Conservation (phyloP, 2,329 filamentous ascomycete species). For the Alternaria sp. region DNA sequence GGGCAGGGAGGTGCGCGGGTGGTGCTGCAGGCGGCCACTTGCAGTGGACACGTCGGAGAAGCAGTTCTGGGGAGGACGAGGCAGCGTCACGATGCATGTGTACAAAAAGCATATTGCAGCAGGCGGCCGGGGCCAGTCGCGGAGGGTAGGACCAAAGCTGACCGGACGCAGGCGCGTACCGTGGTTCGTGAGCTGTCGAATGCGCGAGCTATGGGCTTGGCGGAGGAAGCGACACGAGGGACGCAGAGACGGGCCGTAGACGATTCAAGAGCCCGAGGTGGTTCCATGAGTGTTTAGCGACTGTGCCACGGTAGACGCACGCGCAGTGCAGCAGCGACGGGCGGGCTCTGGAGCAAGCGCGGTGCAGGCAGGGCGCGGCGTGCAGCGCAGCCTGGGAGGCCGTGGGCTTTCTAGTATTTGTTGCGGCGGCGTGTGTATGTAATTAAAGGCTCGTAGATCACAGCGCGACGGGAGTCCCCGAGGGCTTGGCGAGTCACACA, state of each 20-base stretch:
- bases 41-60: slow-evolving; percentile 9
- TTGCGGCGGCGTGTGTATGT: slow-evolving; percentile 13
- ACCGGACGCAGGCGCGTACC: slow-evolving; percentile 25
- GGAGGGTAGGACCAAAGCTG: slow-evolving; percentile 6
- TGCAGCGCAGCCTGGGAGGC: neutral
- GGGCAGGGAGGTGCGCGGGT: slow-evolving; percentile 6
- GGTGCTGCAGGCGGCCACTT: slow-evolving; percentile 29
- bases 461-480: slow-evolving; percentile 31
- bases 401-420: neutral
- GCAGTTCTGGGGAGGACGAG: neutral
- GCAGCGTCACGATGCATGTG: neutral
- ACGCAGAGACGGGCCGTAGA: slow-evolving; percentile 29
- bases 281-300: slow-evolving; percentile 8
- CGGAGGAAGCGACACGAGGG: slow-evolving; percentile 20
- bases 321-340: neutral
- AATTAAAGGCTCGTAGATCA: slow-evolving; percentile 31
- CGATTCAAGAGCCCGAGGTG: slow-evolving; percentile 30
- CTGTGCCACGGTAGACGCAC: slow-evolving; percentile 12
- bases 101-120: neutral
- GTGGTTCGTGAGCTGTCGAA: slow-evolving; percentile 25
- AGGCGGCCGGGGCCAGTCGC: slow-evolving; percentile 3
- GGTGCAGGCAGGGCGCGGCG: slow-evolving; percentile 5
- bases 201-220: slow-evolving; percentile 16
- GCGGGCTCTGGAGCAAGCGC: slow-evolving; percentile 1
- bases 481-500: slow-evolving; percentile 24